These are phyloP conservation scores for Leccinum arenicola DNA, from an alignment of 768 basidiomycete genomes.

Conservation along the genomic window DNA sequence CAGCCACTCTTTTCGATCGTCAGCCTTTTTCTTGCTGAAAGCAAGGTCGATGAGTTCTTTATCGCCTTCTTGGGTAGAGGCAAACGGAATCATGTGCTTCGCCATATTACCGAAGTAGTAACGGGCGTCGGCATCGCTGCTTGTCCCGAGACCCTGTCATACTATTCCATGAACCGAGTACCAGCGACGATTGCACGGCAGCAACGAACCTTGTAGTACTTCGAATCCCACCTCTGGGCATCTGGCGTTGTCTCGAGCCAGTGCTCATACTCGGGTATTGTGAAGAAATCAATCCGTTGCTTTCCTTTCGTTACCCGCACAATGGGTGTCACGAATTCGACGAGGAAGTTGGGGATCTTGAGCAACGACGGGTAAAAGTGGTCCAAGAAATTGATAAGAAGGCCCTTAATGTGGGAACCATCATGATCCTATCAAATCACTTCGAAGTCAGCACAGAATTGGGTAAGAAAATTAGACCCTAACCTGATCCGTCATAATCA, in stretches of 20 bases:
- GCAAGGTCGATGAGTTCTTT: slow-evolving; percentile 91
- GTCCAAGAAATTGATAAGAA: slow-evolving; percentile 96
- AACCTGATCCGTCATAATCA: slow-evolving; percentile 99
- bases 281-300: slow-evolving; percentile 85
- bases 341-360: slow-evolving; percentile 85
- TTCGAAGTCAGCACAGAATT: neutral
- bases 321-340: slow-evolving; percentile 98
- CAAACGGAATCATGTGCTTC: slow-evolving; percentile 94
- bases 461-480: neutral
- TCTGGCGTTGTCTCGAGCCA: slow-evolving; percentile 82
- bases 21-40: slow-evolving; percentile 99
- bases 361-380: slow-evolving; percentile 95
- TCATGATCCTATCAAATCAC: slow-evolving; percentile 82
- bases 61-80: slow-evolving; percentile 76
- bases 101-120: slow-evolving; percentile 91
- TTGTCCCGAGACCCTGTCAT: slow-evolving; percentile 90
- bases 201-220: slow-evolving; percentile 91
- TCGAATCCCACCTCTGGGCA: slow-evolving; percentile 80
- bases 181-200: neutral
- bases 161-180: slow-evolving; percentile 2
- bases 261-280: slow-evolving; percentile 92
- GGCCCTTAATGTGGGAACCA: slow-evolving; percentile 99
- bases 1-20: slow-evolving; percentile 98
- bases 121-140: slow-evolving; percentile 83
- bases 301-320: slow-evolving; percentile 87